Evolutionary conservation across 352 stramenopile species (phyloP).

Genomic region (Globisporangium barbulae): DNA sequence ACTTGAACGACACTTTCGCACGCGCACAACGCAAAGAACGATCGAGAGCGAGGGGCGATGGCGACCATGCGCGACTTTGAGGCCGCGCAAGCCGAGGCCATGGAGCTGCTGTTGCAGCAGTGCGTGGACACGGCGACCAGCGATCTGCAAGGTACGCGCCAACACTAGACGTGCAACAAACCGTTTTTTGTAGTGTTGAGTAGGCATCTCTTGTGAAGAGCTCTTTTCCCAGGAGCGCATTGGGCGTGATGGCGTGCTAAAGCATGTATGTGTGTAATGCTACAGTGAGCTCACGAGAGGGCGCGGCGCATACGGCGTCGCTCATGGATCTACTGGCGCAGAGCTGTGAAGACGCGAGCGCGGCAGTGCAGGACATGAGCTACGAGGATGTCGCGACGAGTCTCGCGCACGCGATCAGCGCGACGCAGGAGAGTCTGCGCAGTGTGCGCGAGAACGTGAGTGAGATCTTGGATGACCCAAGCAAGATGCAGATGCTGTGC

Average conservation of each 20-base stretch:
- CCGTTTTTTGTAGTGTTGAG: background rate
- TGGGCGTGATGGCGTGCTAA: background rate
- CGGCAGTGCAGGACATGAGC: slow-evolving; percentile 43
- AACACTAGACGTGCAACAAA: background rate
- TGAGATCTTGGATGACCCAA: slow-evolving; percentile 57
- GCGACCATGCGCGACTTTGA: slow-evolving; percentile 34
- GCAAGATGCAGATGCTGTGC: slow-evolving; percentile 56
- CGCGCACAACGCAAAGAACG: background rate
- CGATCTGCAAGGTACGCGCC: slow-evolving; percentile 5
- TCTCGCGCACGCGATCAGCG: slow-evolving; percentile 50
- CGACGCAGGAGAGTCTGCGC: slow-evolving; percentile 65
- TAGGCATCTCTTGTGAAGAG: background rate
- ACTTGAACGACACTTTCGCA: background rate
- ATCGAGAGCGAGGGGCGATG: background rate
- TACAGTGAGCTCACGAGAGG: slow-evolving; percentile 1
- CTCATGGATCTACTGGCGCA: slow-evolving; percentile 68
- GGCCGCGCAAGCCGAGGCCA: slow-evolving; percentile 43
- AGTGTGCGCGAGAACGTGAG: slow-evolving; percentile 49
- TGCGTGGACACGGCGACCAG: slow-evolving; percentile 23
- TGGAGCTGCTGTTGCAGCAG: slow-evolving; percentile 61
- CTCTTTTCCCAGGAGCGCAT: background rate
- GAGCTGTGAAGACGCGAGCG: slow-evolving; percentile 59
- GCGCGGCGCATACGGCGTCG: slow-evolving; percentile 31
- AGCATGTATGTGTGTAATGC: background rate
- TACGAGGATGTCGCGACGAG: slow-evolving; percentile 48